Percentiles rank a stretch among this genome's conserved stretches.
Conservation (phyloP, 164 flowering plant species). For the Liriodendron chinense region DNA sequence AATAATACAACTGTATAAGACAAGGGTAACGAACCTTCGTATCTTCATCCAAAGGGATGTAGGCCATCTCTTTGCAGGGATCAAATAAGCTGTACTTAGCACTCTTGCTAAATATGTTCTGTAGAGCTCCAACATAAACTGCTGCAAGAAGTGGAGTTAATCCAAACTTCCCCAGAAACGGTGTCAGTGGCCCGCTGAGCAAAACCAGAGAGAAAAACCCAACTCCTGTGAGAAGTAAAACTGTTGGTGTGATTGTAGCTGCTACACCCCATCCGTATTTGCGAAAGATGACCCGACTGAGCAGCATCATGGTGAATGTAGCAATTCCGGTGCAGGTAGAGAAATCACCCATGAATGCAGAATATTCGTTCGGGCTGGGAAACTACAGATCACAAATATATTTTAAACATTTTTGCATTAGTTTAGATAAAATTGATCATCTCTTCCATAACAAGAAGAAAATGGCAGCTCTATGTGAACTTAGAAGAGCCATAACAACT, state of each 20-base stretch:
- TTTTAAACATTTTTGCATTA: too few species aligned
- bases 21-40: conserved; percentile 20
- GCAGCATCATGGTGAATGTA: conserved; percentile 31
- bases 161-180: conserved; percentile 21
- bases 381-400: conserved; percentile 13
- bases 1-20: background rate
- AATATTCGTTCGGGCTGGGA: conserved; percentile 34
- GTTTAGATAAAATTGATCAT: too few species aligned
- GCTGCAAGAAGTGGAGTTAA: conserved; percentile 33
- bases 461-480: background rate
- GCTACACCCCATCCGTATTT: conserved; percentile 36
- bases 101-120: conserved; percentile 33
- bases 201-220: conserved; percentile 27
- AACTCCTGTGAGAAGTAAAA: conserved; percentile 25
- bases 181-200: conserved; percentile 25
- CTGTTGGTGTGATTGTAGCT: conserved; percentile 30
- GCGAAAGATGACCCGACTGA: conserved; percentile 28
- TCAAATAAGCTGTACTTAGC: conserved; percentile 34
- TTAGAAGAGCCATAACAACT: too few species aligned
- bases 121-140: conserved; percentile 32
- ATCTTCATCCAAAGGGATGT: conserved; percentile 33
- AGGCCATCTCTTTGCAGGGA: conserved; percentile 35
- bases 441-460: background rate
- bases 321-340: conserved; percentile 27
- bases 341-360: conserved; percentile 34